Base-by-base conservation (phyloP, 495 filamentous ascomycete species). In the Xylaria flabelliformis region DNA sequence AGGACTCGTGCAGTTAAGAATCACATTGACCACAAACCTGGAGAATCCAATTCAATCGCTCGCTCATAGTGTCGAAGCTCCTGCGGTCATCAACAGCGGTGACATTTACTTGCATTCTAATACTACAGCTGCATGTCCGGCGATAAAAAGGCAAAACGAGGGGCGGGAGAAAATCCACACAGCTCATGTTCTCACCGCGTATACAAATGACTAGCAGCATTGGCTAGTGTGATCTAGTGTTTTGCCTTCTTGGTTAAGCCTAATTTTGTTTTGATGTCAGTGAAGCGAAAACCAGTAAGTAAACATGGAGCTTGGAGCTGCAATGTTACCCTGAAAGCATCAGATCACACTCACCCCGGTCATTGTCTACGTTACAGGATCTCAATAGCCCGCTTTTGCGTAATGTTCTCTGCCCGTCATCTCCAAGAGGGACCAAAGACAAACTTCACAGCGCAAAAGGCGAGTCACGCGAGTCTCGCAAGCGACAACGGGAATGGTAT, bases 291-390 rank as follows among this genome's bases (percentile, higher is more conserved):
- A 64, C 46, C 46, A 59, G 48, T 64, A 64, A 56, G 69, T 71
- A 55, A 64, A 64, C 56, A 71, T 64, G 69, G 69, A 70, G 46
- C 48, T 62, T 63, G 34, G 58, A 39, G 58, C 69, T 71, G 69
- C 69, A 64, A 70, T 70, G 68, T 36, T 70, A 70, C 68, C 67
- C 67, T 41, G 36, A 62, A n/a, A 42, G 62, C 59, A 56, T 56
- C 59, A 67, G 65, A 67, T 67, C 65, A 67, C 65, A 67, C 65
- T 64, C 48, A 71, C 62, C 69, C 69, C 36, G 46, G 69, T 42
- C 46, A 39, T 46, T 34, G 19, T 19, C 41, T 66, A 66, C 29
- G 65, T 67, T 67, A 67, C 65, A 67, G 65, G 32, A 56, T 67
- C 65, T 56, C 65, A 29, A 21, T 55, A 29, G 65, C 50, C 65